Evolutionary conservation across 768 basidiomycete genomes (phyloP), one percentile per base, ranked within the genome.

Genomic region (Xerocomus spinulosus): DNA sequence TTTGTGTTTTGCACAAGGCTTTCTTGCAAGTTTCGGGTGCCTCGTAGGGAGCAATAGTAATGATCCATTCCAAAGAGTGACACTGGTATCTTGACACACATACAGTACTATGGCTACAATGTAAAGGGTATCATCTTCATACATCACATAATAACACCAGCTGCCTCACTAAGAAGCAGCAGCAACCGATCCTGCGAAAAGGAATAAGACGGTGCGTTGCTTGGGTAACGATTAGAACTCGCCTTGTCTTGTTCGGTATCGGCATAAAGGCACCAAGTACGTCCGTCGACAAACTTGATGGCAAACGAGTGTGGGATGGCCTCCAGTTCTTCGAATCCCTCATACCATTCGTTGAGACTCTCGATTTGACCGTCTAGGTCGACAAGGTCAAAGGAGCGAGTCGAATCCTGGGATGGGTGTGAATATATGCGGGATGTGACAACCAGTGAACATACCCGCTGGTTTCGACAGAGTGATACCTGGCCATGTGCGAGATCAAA

Each of bases 211-310:
- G 23, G 20, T 17, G 34, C 1, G 17, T 17, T 8, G 4, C 3
- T 3, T 5, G 18, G 1, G 24, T 25, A n/a, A 28, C 1, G 25
- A 25, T 1, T 8, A 30, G 33, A 21, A 56, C 69, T 5, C 50
- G 76, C 81, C 74, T 84, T 84, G 49, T 83, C 82, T 51, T 79
- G 74, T 61, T 81, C 81, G 18, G 75, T 73, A 58, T 84, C 83
- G 7, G 80, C 70, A 49, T 71, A 86, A 69, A 84, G 69, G 33
- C 76, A 69, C 81, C 82, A 85, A 23, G 68, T 68, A 8, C 65
- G 69, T 5, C 62, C 75, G 46, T 76, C 73, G 29, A 68, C 70
- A 59, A 85, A 83, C 50, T 81, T 81, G 23, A 85, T 65, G 2
- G 78, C 84, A 64, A 86, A 84, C 1, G 84, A 82, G 49, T 80